Evolutionary conservation across 768 basidiomycete species (phyloP), one percentile per base, ranked within the genome.

Genomic region (Daedaleopsis nitida): DNA sequence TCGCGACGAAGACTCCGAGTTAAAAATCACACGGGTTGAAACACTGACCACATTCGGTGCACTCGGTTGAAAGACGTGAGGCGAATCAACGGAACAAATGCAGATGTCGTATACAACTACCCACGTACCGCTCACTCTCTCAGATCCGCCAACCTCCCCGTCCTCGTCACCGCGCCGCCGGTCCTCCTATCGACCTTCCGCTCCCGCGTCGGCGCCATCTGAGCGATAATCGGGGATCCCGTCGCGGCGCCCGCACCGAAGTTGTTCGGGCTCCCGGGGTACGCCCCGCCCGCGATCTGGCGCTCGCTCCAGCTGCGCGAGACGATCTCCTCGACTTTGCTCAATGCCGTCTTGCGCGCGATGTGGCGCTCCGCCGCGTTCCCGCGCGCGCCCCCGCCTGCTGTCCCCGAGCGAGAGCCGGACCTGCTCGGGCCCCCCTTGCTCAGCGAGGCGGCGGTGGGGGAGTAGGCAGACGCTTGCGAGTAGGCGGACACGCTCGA

Each of bases 261-360:
- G 34, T 57, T 62, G 39, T 50, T 43, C 51, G 61, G 62, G 21
- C 53, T 52, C 44, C 54, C 58, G 1, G 62, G 52, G 19, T 34
- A 48, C 23, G 19, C 45, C n/a, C 32, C 42, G 35, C 54, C 54
- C 1, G 35, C 55, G 10, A 65, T 43, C 44, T 65, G 61, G 32
- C 64, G 64, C 44, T 67, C 62, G 65, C 73, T 70, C 48, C 70
- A 72, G 57, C 73, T 69, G 14, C 62, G 58, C 6, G 68, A 62
- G 7, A 75, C 52, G 19, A 75, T 75, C 57, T 68, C 69, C 24
- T 68, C 70, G 37, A 75, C 74, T 35, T 64, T 69, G 54, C 65
- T 58, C 17, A 69, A 68, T 4, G 74, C 73, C 19, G 65, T 62
- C 11, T 64, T 61, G 6, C 74, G 66, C 50, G 72, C 73, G 1